Base-by-base conservation (phyloP, 2,329 filamentous ascomycete genomes). In the Venturia pyrina region DNA sequence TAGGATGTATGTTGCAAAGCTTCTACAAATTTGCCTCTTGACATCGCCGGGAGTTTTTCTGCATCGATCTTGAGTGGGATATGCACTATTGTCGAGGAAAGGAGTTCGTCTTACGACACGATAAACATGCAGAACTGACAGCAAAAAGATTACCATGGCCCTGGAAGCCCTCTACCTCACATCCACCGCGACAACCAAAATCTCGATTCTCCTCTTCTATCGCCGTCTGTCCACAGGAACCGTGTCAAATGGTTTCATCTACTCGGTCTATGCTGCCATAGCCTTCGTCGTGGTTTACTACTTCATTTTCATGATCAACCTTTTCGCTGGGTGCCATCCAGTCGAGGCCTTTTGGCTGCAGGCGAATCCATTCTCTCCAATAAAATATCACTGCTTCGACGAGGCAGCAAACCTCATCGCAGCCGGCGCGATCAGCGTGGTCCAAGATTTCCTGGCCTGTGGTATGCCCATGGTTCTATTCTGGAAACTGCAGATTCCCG, bases 161-260 rank as follows among this genome's bases (percentile, higher is more conserved):
- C 68, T 70, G 28, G 67, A 69, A 62, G 61, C 66, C 17, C 67
- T 78, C 4, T 70, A 70, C 57, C 37, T 70, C 15, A 65, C 32
- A 10, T 65, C 66, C 3, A 69, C 69, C 21, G 68, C 67, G 1
- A 37, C 69, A 32, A 70, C 66, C 7, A 70, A 70, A 53, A 67
- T 70, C 60, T 70, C 68, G 8, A 70, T 70, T 53, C 64, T 70
- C 4, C 56, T 57, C 10, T 70, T 70, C 62, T 70, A 70, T 37
- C 69, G 69, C 19, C 69, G 69, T 7, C 67, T 70, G 24, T 66
- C 65, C 4, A 6, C 34, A 7, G 62, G 62, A 4, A 17, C 64
- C 24, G 56, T 68, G 24, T 34, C 34, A 13, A 50, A 44, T 15
- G 21, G 40, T 17, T 66, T 66, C 19, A 34, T 60, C 32, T 59